Evolutionary conservation across 495 filamentous ascomycete species (phyloP), one percentile per base, ranked within the genome.

Genomic region (Aspergillus funiculosus): DNA sequence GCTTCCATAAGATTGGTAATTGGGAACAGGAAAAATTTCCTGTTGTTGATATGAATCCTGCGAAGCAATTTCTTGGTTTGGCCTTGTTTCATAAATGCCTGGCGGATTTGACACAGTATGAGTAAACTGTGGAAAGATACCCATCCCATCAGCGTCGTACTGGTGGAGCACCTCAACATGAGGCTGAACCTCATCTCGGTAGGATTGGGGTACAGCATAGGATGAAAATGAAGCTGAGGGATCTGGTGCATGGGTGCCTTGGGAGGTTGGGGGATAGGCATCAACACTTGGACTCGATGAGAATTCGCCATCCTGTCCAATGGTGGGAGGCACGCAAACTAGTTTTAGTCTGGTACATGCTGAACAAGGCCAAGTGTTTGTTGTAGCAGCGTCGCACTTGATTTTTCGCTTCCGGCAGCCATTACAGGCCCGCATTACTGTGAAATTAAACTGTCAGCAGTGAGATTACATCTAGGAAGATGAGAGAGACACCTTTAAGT

Each of bases 361-460:
- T 44, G 89, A 89, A 61, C 92, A 99, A 8, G 92, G 92, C 92
- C 92, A 99, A 19, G 89, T 86, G 67, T 99, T 97, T 13, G 90
- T 96, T 17, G 92, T 95, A 15, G 91, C 92, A 44, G 92, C 90
- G 73, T 99, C 92, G 62, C 92, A 99, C 60, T 96, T 95, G 58
- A 99, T 77, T 51, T 80, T 80, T 50, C 77, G 58, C 65, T 89
- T 82, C 48, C 92, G 77, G 57, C 92, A 99, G 22, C 92, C 94
- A 70, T 96, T 94, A 61, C 92, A 99, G 14, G 92, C 92, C 67
- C 92, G 85, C 91, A 97, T 97, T 37, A 99, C 92, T 96, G 61
- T 28, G 52, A 11, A 41, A 11, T 2, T 13, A 28, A 28, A 8
- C 11, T 15, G n/a, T 50, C 30, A 45, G 31, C 40, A 22, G 30